Evolutionary conservation across 177 flowering plant species (phyloP).

Genomic region (Vitis hybrid): DNA sequence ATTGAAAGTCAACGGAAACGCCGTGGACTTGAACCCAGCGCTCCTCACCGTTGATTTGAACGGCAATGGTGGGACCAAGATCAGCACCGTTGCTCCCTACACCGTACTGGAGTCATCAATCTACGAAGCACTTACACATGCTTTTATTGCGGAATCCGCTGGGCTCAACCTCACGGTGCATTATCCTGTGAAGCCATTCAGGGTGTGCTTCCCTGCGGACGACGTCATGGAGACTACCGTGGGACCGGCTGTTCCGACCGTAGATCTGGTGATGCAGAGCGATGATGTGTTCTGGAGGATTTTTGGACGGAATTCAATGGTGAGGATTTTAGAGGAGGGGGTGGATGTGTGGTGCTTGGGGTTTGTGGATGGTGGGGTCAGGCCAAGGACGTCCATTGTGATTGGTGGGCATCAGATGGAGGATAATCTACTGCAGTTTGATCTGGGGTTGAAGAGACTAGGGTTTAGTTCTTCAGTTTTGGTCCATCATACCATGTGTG

Average conservation of each 20-base stretch:
- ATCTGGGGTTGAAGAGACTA: slow-evolving; percentile 29
- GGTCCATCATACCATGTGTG: slow-evolving; percentile 26
- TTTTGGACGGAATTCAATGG: slow-evolving; percentile 55
- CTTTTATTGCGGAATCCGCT: slow-evolving; percentile 29
- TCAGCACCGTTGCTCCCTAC: slow-evolving; percentile 37
- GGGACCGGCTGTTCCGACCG: slow-evolving; percentile 43
- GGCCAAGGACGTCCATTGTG: slow-evolving; percentile 31
- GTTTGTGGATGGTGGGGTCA: slow-evolving; percentile 45
- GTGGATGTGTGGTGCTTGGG: slow-evolving; percentile 38
- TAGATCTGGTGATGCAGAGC: slow-evolving; percentile 42
- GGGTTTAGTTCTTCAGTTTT: slow-evolving; percentile 43
- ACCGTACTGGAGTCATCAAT: slow-evolving; percentile 32
- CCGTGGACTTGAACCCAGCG: slow-evolving; percentile 15
- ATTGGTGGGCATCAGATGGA: slow-evolving; percentile 53
- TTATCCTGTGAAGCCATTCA: slow-evolving; percentile 34
- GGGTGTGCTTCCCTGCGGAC: slow-evolving; percentile 29
- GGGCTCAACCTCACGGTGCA: slow-evolving; percentile 23
- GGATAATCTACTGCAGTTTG: slow-evolving; percentile 47
- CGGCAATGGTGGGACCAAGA: slow-evolving; percentile 41
- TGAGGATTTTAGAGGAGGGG: slow-evolving; percentile 15
- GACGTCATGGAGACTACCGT: slow-evolving; percentile 16
- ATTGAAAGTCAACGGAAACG: slow-evolving; percentile 28
- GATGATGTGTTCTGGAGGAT: slow-evolving; percentile 42
- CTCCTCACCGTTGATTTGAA: slow-evolving; percentile 25
- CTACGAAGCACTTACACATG: slow-evolving; percentile 20